Conservation (phyloP, 2,329 filamentous ascomycete species). For the Trichoderma simmonsii region DNA sequence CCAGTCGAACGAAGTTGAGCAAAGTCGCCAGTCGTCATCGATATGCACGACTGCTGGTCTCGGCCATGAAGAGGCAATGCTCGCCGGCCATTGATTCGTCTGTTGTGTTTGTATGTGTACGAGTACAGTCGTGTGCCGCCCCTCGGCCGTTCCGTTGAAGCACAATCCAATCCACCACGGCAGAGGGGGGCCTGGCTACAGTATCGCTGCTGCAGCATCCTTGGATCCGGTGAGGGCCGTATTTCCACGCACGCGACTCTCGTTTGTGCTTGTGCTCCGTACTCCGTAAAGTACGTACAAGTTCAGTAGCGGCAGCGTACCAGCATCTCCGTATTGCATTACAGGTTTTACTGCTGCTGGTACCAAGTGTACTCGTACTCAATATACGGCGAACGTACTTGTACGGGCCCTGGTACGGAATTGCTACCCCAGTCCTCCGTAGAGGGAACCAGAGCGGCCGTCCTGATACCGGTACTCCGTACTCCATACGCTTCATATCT, state of each 20-base stretch:
- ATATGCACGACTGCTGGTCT: not conserved
- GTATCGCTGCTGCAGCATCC: constrained; percentile 4
- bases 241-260: constrained; percentile 13
- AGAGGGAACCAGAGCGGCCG: constrained; percentile 8
- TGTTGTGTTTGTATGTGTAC: not conserved
- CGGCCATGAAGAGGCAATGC: not conserved
- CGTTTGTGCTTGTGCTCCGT: not conserved
- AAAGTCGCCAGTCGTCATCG: not conserved
- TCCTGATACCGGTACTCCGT: constrained; percentile 6
- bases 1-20: not conserved
- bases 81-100: not conserved
- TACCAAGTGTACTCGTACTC: not conserved
- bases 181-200: not conserved
- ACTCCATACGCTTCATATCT: constrained; percentile 8
- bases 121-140: not conserved
- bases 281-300: constrained; percentile 6
- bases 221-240: constrained; percentile 3
- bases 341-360: not conserved
- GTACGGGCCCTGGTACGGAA: not conserved
- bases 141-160: not conserved
- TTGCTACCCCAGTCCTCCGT: not conserved
- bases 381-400: not conserved
- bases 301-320: not conserved
- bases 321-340: not conserved
- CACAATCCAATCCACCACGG: not conserved